Conservation (phyloP, 331 rosid species). For the Rosa hybrid region DNA sequence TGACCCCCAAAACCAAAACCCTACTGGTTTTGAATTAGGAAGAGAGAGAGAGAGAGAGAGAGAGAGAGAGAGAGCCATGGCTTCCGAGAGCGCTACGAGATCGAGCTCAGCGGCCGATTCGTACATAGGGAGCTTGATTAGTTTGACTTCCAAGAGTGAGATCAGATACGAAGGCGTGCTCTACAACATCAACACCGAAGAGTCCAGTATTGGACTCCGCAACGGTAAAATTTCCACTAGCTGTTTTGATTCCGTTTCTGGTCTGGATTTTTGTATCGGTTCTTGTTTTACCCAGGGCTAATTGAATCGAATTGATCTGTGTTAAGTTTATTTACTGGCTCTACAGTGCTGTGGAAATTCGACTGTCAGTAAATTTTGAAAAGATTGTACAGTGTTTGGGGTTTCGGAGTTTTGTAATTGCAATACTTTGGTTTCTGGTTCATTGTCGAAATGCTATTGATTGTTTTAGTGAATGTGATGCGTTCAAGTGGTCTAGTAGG, state of each 20-base stretch:
- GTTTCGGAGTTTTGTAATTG: not conserved
- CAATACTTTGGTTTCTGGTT: too few relatives aligned
- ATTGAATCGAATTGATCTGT: not conserved
- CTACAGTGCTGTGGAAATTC: not conserved
- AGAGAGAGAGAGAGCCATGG: constrained; percentile 52
- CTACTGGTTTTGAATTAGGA: constrained; percentile 22
- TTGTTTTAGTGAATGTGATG: too few relatives aligned
- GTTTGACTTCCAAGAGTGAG: constrained; percentile 88
- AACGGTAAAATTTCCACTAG: constrained; percentile 40
- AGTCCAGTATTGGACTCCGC: constrained; percentile 79
- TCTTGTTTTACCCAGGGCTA: not conserved
- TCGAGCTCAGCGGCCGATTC: constrained; percentile 79
- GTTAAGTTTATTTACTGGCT: not conserved
- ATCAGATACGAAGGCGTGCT: constrained; percentile 82
- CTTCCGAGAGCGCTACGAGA: constrained; percentile 56
- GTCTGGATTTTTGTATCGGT: too few relatives aligned
- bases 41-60: too few relatives aligned
- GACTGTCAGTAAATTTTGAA: not conserved
- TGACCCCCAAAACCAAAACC: constrained; percentile 47
- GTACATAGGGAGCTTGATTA: constrained; percentile 73
- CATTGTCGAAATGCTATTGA: too few relatives aligned
- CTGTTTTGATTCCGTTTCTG: not conserved
- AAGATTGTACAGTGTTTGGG: not conserved
- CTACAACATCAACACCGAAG: constrained; percentile 75
- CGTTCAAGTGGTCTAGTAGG: too few relatives aligned